These are phyloP conservation scores for Colletotrichum spinosum DNA, from an alignment of 2,329 filamentous ascomycete genomes.

Conservation along the genomic window DNA sequence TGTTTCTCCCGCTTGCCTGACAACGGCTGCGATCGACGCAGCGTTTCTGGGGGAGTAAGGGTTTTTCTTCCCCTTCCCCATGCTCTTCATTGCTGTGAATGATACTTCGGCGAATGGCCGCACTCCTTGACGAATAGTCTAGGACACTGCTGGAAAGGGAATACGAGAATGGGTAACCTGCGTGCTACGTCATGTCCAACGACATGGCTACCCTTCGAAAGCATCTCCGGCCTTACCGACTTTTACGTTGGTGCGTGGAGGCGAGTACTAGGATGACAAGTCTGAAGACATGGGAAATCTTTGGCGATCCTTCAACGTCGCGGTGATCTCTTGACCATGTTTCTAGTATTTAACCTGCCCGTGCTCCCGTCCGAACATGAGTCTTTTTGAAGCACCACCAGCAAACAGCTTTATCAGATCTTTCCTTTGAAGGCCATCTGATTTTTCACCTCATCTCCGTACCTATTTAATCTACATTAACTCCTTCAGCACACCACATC, in stretches of 20 bases:
- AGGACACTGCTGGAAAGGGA: neutral
- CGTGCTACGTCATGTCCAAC: conserved; percentile 33
- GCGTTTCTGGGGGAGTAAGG: neutral
- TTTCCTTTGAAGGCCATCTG: neutral
- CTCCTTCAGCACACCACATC: neutral
- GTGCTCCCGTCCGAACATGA: neutral
- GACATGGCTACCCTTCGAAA: neutral
- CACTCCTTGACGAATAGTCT: too few relatives aligned
- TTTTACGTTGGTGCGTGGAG: conserved; percentile 18
- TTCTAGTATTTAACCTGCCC: conserved; percentile 11
- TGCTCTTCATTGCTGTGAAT: too few relatives aligned
- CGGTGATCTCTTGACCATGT: neutral
- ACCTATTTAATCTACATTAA: neutral
- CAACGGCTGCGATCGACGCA: conserved; percentile 25
- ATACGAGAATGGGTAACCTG: conserved; percentile 31
- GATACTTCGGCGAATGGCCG: too few relatives aligned
- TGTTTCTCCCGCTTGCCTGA: conserved; percentile 23
- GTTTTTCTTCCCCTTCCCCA: too few relatives aligned
- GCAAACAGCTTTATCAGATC: too few relatives aligned
- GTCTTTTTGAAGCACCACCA: too few relatives aligned
- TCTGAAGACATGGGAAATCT: neutral
- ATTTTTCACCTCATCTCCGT: neutral
- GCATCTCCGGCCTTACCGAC: conserved; percentile 27
- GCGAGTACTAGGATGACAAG: neutral
- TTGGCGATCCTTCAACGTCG: neutral